A percentile compares a stretch with the other conserved stretches of the same genome.
These are phyloP conservation scores for Hypsizygus ulmarius DNA, from an alignment of 1,284 basidiomycete species.

Conservation along the genomic window DNA sequence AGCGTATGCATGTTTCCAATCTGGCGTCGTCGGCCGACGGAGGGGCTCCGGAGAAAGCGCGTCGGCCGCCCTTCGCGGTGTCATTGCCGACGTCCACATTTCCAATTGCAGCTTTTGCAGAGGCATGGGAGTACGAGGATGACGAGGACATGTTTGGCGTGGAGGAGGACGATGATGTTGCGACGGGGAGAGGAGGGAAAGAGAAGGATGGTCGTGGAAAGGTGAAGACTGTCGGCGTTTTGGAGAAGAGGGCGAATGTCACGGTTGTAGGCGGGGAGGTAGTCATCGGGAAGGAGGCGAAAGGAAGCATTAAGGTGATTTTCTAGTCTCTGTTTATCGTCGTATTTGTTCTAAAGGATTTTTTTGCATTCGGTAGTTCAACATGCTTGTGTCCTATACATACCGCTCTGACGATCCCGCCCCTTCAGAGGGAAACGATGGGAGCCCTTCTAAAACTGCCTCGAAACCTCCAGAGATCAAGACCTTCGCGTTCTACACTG, in stretches of 20 bases:
- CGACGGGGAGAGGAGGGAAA: conserved; percentile 34
- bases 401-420: conserved; percentile 85
- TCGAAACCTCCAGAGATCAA: conserved; percentile 65
- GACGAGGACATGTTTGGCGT: conserved; percentile 77
- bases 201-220: conserved; percentile 48
- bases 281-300: conserved; percentile 71
- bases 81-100: conserved; percentile 76
- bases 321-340: conserved; percentile 2
- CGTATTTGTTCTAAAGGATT: conserved; percentile 4
- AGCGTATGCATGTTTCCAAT: conserved; percentile 50
- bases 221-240: conserved; percentile 69
- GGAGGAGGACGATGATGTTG: conserved; percentile 25
- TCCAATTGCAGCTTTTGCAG: conserved; percentile 83
- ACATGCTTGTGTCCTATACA: conserved; percentile 89
- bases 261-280: conserved; percentile 85
- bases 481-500: conserved; percentile 84
- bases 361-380: conserved; percentile 57
- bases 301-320: conserved; percentile 71
- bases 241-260: conserved; percentile 84
- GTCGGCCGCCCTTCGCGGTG: conserved; percentile 71
- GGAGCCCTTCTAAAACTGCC: conserved; percentile 44
- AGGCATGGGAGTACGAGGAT: conserved; percentile 95
- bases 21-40: conserved; percentile 35
- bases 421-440: conserved; percentile 55
- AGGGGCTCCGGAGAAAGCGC: conserved; percentile 46